phyloP scores from a whole-genome alignment of 768 basidiomycete species.

The Kwoniella shandongensis region DNA sequence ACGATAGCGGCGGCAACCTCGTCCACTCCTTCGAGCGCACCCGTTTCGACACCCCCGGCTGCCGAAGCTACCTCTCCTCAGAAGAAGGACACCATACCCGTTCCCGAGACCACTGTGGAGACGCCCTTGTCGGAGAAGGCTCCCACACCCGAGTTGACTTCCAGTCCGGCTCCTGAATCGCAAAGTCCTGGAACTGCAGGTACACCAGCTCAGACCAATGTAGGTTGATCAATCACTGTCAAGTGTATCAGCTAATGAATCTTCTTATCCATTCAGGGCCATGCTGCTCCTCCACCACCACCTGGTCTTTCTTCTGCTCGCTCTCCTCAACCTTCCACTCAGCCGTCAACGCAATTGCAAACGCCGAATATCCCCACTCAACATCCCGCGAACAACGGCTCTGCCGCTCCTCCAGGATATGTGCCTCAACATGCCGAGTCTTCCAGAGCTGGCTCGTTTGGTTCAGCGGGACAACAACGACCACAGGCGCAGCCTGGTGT shows the following conservation, averaged over 20 bases:
- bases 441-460: constrained; percentile 20
- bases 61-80: constrained; percentile 9
- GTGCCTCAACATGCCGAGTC: constrained; percentile 54
- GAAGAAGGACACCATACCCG: constrained; percentile 16
- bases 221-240: too few species aligned
- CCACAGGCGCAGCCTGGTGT: constrained; percentile 54
- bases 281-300: constrained; percentile 34
- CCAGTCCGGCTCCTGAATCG: constrained; percentile 4
- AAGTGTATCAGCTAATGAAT: too few species aligned
- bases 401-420: constrained; percentile 59
- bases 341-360: constrained; percentile 7
- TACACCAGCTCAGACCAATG: constrained; percentile 24
- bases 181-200: constrained; percentile 11
- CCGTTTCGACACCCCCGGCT: constrained; percentile 12
- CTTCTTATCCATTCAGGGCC: constrained; percentile 25
- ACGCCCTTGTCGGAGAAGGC: constrained; percentile 15
- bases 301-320: constrained; percentile 21
- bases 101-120: constrained; percentile 8
- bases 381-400: constrained; percentile 9
- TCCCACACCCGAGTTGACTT: constrained; percentile 13
- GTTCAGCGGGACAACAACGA: background rate
- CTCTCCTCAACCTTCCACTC: constrained; percentile 15
- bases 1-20: constrained; percentile 31
- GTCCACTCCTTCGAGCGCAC: constrained; percentile 14
- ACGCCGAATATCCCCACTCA: constrained; percentile 13